A percentile compares a stretch with the other conserved stretches of the same genome.
Evolutionary conservation across 306 rosid species (phyloP).

Genomic region (Sesbania bispinosa): DNA sequence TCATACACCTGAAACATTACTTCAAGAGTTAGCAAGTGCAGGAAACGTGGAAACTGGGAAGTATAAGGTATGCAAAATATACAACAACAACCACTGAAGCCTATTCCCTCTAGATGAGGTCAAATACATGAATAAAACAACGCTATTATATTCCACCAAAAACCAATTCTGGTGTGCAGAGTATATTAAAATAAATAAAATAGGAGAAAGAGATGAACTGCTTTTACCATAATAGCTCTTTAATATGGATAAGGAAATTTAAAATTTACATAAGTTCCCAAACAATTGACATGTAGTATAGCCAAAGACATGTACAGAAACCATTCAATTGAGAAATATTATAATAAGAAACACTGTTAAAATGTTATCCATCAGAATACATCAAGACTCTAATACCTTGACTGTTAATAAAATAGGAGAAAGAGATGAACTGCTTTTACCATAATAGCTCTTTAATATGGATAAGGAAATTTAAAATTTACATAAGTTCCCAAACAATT

Average conservation of each 20-base stretch:
- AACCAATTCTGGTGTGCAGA: not conserved
- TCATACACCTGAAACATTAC: conserved; percentile 74
- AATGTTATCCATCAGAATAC: conserved; percentile 13
- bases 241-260: not conserved
- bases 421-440: not conserved
- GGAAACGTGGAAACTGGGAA: conserved; percentile 8
- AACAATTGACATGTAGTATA: not conserved
- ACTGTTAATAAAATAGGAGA: conserved; percentile 72
- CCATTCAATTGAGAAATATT: conserved; percentile 40
- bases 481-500: not conserved
- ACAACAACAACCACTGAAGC: not conserved
- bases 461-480: not conserved
- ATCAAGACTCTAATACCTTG: conserved; percentile 53
- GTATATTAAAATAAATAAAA: not conserved
- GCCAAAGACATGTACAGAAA: conserved; percentile 39
- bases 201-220: not conserved
- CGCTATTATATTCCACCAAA: not conserved
- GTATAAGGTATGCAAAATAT: not conserved
- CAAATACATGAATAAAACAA: not conserved
- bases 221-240: not conserved
- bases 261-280: not conserved
- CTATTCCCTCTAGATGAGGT: not conserved
- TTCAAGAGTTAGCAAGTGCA: conserved; percentile 3
- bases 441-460: not conserved
- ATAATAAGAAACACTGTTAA: not conserved